Conservation (phyloP, 1,284 basidiomycete genomes). For the Tilletia indica region DNA sequence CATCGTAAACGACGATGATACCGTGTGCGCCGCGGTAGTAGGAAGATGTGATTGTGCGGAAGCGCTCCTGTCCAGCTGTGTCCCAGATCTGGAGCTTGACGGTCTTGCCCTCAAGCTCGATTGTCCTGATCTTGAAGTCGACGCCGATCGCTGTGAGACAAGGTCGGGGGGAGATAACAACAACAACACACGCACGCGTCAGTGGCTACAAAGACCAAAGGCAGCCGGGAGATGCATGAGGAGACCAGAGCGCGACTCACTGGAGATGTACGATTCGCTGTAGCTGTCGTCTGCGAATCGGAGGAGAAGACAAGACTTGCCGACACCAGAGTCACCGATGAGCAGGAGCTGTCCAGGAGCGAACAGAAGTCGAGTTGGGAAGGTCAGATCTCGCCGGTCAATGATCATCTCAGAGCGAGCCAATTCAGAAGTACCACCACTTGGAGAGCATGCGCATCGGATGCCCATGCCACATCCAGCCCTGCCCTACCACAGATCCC, state of each 20-base stretch:
- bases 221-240: neutral
- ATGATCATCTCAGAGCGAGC: no score
- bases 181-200: neutral
- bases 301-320: constrained; percentile 66
- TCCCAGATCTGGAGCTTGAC: constrained; percentile 94
- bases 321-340: constrained; percentile 83
- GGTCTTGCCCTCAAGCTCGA: constrained; percentile 98
- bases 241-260: constrained; percentile 34
- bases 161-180: neutral
- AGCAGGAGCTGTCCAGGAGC: constrained; percentile 63
- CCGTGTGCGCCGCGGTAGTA: constrained; percentile 93
- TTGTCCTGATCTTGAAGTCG: constrained; percentile 99
- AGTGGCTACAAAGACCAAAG: no score
- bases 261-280: constrained; percentile 60
- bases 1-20: constrained; percentile 97
- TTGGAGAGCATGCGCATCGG: no score
- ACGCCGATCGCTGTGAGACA: constrained; percentile 58
- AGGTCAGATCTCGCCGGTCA: neutral
- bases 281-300: constrained; percentile 60
- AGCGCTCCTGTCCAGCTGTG: constrained; percentile 53
- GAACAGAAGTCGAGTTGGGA: neutral
- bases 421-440: no score
- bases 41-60: constrained; percentile 80
- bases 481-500: no score
- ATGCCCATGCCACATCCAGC: no score